Conservation (phyloP, 805 yeast genomes). For the Spathaspora arborariae region DNA sequence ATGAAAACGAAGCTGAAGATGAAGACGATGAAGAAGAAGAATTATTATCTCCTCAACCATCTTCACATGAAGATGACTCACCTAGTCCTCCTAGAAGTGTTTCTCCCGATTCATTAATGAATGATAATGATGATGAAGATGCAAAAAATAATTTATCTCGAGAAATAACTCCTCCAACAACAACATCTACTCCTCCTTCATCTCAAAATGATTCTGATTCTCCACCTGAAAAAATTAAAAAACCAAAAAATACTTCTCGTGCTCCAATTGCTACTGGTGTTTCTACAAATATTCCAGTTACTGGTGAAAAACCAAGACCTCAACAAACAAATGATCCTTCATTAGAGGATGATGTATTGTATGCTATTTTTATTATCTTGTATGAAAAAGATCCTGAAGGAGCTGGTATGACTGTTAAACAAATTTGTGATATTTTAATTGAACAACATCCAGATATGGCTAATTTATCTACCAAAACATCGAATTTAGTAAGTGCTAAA, state of each 20-base stretch:
- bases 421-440: slow-evolving; percentile 70
- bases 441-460: slow-evolving; percentile 84
- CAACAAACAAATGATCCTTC: slow-evolving; percentile 55
- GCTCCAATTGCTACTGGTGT: slow-evolving; percentile 67
- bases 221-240: slow-evolving; percentile 18
- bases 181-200: slow-evolving; percentile 11
- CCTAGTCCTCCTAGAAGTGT: slow-evolving; percentile 39
- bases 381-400: slow-evolving; percentile 66
- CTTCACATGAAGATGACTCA: slow-evolving; percentile 16
- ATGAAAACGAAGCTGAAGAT: slow-evolving; percentile 15
- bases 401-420: slow-evolving; percentile 86
- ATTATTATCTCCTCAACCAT: slow-evolving; percentile 7
- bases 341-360: slow-evolving; percentile 71
- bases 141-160: slow-evolving; percentile 11
- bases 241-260: slow-evolving; percentile 36
- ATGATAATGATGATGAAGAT: slow-evolving; percentile 13
- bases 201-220: slow-evolving; percentile 7
- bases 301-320: slow-evolving; percentile 69
- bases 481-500: slow-evolving; percentile 78
- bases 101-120: slow-evolving; percentile 42
- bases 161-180: slow-evolving; percentile 19
- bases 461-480: slow-evolving; percentile 71
- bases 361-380: slow-evolving; percentile 69
- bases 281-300: slow-evolving; percentile 75
- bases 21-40: slow-evolving; percentile 22